These are phyloP conservation scores for Pistacia integerrima DNA, from an alignment of 345 rosid genomes.

Conservation along the genomic window DNA sequence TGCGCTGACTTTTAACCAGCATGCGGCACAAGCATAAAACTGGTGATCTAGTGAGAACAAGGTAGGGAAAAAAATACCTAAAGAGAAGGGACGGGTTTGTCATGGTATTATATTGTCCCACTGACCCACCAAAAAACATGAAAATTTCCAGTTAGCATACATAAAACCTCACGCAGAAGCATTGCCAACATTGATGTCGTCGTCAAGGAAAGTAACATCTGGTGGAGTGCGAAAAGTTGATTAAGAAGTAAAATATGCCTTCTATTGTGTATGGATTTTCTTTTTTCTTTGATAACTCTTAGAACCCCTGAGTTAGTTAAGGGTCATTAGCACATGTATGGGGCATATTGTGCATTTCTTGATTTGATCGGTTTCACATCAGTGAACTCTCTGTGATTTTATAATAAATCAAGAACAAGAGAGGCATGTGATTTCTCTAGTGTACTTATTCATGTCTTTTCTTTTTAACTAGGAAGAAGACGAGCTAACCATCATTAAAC, in stretches of 20 bases:
- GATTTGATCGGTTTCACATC: neutral
- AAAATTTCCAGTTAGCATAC: neutral
- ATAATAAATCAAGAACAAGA: neutral
- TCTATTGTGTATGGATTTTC: neutral
- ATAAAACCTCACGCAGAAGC: neutral
- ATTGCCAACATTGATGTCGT: neutral
- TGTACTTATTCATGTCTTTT: neutral
- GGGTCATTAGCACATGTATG: neutral
- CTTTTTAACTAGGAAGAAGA: conserved; percentile 1
- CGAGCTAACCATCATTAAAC: neutral
- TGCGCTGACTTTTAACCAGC: neutral
- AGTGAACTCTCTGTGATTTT: neutral
- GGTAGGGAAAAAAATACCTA: neutral
- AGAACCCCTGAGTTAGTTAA: neutral
- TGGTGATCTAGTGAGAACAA: neutral
- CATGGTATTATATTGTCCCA: neutral
- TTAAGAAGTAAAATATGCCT: conserved; percentile 15
- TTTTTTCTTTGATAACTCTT: neutral
- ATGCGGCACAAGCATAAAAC: neutral
- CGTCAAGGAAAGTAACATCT: neutral
- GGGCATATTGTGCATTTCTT: neutral
- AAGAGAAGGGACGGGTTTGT: neutral
- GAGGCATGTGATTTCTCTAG: neutral
- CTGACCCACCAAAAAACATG: neutral
- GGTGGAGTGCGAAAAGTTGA: neutral